phyloP scores from a whole-genome alignment of 495 filamentous ascomycete genomes.

The Penicillium riverlandense region DNA sequence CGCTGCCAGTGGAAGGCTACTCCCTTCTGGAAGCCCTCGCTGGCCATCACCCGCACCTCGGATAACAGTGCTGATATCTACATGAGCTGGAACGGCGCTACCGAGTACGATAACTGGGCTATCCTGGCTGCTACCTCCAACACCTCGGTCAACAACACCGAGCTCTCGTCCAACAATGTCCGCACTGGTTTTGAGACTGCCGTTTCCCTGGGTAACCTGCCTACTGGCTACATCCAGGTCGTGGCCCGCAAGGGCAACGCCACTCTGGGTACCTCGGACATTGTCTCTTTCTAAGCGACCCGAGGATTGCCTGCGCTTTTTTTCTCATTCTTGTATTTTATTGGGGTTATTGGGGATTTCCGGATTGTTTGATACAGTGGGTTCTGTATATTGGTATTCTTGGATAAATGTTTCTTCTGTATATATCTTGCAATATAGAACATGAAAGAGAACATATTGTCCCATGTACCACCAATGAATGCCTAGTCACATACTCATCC shows the following conservation, averaged over 20 bases:
- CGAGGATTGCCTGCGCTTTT: background rate
- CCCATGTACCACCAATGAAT: too few species aligned
- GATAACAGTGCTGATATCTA: slow-evolving; percentile 10
- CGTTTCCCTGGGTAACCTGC: slow-evolving; percentile 13
- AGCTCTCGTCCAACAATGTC: slow-evolving; percentile 13
- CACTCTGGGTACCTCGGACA: slow-evolving; percentile 19
- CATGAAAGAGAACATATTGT: too few species aligned
- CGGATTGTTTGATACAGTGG: background rate
- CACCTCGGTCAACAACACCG: slow-evolving; percentile 8
- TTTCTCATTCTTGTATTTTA: background rate
- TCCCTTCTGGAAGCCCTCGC: slow-evolving; percentile 28
- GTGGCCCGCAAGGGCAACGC: slow-evolving; percentile 22
- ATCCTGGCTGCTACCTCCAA: slow-evolving; percentile 17
- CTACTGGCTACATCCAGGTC: slow-evolving; percentile 22
- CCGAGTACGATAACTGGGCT: slow-evolving; percentile 33
- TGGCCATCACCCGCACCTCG: slow-evolving; percentile 12
- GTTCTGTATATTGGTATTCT: background rate
- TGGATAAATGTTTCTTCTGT: too few species aligned
- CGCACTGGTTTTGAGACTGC: slow-evolving; percentile 30
- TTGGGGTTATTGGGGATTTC: too few species aligned
- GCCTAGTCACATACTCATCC: too few species aligned
- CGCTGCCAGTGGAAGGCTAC: slow-evolving; percentile 34
- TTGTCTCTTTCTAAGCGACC: slow-evolving; percentile 12
- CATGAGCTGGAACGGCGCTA: slow-evolving; percentile 40
- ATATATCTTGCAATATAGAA: too few species aligned